Evolutionary conservation across 2,329 filamentous ascomycete species (phyloP), one percentile per base, ranked within the genome.

Genomic region (Phoma sp.): DNA sequence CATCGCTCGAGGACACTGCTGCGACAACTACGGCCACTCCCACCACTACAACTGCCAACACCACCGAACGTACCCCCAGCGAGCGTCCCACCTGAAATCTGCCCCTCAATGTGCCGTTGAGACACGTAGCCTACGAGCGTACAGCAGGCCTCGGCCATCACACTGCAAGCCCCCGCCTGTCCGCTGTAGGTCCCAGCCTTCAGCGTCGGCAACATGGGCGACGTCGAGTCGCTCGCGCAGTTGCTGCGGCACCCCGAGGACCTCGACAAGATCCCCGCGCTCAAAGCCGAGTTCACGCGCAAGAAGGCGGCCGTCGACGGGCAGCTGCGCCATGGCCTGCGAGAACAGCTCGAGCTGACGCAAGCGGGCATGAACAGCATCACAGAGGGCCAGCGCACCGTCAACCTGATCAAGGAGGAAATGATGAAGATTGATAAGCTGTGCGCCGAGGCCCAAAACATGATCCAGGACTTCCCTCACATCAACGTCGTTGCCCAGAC

Each of bases 381-480:
- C 61, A 86, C 86, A 39, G 92, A 97, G 71, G 93, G 93, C 52
- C 93, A 98, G 77, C 90, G 93, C 75, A 91, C 91, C 57, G 90
- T 99, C 32, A 89, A 91, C 71, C 86, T 89, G 67, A 97, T 97
- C 78, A 96, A 96, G 76, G 93, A 98, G 64, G 95, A 99, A 79
- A 95, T 99, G 86, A 92, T 96, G 82, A 96, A 93, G 78, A 98
- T 99, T 69, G 95, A 99, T 80, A 92, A 91, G 78, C 85, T 99
- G 61, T 99, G 95, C 79, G 92, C 93, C 60, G 96, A 99, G 77
- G 93, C 93, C 49, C 93, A 98, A 80, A 91, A 91, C 73, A 97
- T 97, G 86, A 96, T 99, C 69, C 88, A 90, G 70, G 95, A 99
- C 80, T 98, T 99, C 76, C 89, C 89, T 32, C 91, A 91, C 71